These are phyloP conservation scores for Wallacemonas sp. DNA, from an alignment of 208 protist species.

Conservation along the genomic window DNA sequence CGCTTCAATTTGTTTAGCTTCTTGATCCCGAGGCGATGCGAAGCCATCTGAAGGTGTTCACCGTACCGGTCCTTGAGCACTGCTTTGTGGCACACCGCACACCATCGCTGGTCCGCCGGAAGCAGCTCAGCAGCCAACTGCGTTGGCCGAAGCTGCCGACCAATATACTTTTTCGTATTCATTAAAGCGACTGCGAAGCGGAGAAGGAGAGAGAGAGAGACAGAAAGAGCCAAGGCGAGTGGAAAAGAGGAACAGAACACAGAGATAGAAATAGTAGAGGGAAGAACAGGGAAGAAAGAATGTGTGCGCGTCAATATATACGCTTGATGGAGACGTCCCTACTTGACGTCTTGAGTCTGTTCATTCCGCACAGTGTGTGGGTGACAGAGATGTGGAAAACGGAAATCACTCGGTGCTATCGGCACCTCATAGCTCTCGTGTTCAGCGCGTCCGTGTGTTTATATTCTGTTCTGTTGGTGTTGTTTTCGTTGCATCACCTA, in stretches of 20 bases:
- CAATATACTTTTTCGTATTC: conserved; percentile 72
- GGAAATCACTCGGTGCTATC: no score
- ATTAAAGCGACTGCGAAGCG: conserved; percentile 13
- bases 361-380: no score
- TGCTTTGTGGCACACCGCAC: conserved; percentile 65
- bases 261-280: background rate
- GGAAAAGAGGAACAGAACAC: background rate
- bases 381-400: no score
- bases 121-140: conserved; percentile 75
- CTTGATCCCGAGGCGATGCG: conserved; percentile 49
- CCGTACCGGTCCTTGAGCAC: conserved; percentile 47
- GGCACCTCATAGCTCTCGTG: no score
- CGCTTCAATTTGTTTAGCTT: conserved; percentile 78
- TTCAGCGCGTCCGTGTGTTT: no score
- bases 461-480: no score
- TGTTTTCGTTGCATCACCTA: no score
- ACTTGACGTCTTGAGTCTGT: no score
- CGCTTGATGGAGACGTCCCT: no score
- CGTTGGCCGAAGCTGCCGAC: conserved; percentile 68
- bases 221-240: background rate
- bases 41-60: conserved; percentile 38
- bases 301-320: background rate
- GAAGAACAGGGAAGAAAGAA: background rate
- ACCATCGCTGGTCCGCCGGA: conserved; percentile 75
- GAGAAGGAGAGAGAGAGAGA: background rate